Evolutionary conservation across 1,139 yeast genomes (phyloP).

Genomic region (Meyerozyma carpophila): DNA sequence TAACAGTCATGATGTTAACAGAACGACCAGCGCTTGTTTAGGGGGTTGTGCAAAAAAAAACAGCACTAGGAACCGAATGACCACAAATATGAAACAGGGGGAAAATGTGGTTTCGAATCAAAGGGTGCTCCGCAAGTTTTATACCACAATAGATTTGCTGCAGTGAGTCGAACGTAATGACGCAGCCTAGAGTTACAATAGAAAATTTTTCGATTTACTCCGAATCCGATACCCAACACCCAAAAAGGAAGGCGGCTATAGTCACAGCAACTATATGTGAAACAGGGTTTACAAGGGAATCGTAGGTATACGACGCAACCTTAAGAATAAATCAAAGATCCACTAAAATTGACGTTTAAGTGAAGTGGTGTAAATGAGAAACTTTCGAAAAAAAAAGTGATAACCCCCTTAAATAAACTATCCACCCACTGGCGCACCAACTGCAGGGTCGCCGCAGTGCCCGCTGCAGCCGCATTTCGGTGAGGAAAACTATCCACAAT

Average conservation of each 20-base stretch:
- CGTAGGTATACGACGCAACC: no score
- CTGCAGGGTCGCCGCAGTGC: neutral
- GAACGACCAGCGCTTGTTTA: neutral
- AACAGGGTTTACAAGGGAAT: neutral
- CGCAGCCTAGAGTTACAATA: neutral
- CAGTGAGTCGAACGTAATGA: neutral
- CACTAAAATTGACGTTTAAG: no score
- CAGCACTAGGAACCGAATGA: neutral
- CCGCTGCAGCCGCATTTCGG: neutral
- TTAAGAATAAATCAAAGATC: no score
- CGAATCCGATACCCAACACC: slow-evolving; percentile 1
- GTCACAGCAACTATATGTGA: neutral
- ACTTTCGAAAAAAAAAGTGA: neutral
- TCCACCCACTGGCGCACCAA: neutral
- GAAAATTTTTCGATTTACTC: neutral
- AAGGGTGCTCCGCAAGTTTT: neutral
- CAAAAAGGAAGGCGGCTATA: neutral
- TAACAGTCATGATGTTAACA: neutral
- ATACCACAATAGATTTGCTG: neutral
- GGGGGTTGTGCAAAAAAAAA: neutral
- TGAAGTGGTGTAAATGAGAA: no score
- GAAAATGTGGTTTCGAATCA: no score
- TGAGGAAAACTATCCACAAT: neutral
- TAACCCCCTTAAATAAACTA: neutral
- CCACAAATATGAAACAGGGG: neutral